These are phyloP conservation scores for Neophaeococcomyces aloes DNA, from an alignment of 2,329 filamentous ascomycete species.

Conservation along the genomic window DNA sequence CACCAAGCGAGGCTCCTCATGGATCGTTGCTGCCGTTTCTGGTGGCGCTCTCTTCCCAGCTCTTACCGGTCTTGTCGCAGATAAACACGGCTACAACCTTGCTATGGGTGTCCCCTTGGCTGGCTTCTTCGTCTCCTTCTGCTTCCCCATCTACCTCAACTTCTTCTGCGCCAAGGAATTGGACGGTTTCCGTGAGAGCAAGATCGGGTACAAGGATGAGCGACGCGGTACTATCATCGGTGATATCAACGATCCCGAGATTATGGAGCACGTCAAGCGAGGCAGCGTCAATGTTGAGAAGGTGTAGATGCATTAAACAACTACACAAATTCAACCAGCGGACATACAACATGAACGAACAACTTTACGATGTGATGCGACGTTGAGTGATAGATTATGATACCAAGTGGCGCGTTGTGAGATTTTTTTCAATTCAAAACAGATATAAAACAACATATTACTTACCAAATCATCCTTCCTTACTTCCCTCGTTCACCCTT, in stretches of 20 bases:
- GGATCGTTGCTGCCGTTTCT: constrained; percentile 59
- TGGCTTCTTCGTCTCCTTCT: constrained; percentile 27
- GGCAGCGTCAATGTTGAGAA: constrained; percentile 16
- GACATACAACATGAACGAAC: too few relatives aligned
- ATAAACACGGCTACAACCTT: constrained; percentile 21
- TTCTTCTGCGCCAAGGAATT: constrained; percentile 25
- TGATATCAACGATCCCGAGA: constrained; percentile 21
- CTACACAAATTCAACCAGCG: too few relatives aligned
- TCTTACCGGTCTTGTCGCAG: constrained; percentile 30
- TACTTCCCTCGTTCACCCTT: too few relatives aligned
- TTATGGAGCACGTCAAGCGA: constrained; percentile 18
- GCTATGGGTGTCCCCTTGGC: constrained; percentile 26
- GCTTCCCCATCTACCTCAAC: constrained; percentile 28
- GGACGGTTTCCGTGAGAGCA: constrained; percentile 28
- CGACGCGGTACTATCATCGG: constrained; percentile 23
- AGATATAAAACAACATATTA: too few relatives aligned
- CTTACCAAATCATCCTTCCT: too few relatives aligned
- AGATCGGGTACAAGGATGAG: constrained; percentile 27
- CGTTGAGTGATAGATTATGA: constrained; percentile 1
- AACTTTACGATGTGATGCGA: too few relatives aligned
- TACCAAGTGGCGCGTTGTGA: not conserved
- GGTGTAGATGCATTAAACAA: constrained; percentile 19
- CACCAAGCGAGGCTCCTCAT: constrained; percentile 65
- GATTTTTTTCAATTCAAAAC: too few relatives aligned
- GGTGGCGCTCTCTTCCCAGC: constrained; percentile 61